A percentile compares a stretch with the other conserved stretches of the same genome.
phyloP scores from a whole-genome alignment of 345 rosid species.

The Erucastrum elatum region DNA sequence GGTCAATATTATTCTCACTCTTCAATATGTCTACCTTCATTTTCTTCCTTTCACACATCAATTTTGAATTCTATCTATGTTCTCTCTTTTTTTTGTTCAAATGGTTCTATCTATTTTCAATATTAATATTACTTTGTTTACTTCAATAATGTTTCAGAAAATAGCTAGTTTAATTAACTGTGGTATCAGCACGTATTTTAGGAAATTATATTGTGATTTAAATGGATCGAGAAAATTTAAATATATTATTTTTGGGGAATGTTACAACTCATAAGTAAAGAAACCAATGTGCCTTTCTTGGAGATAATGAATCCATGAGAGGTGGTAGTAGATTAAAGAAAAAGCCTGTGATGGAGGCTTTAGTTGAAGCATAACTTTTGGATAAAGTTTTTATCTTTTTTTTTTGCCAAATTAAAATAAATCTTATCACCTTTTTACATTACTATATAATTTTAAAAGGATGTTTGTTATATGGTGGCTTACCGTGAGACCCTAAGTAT shows the following conservation, averaged over 20 bases:
- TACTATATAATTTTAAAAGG: neutral
- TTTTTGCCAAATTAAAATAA: neutral
- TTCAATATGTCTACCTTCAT: neutral
- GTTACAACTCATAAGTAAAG: slow-evolving; percentile 32
- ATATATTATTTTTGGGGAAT: slow-evolving; percentile 24
- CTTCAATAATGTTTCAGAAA: neutral
- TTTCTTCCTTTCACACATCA: slow-evolving; percentile 34
- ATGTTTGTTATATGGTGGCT: slow-evolving; percentile 19
- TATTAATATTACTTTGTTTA: neutral
- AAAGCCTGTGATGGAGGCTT: slow-evolving; percentile 42
- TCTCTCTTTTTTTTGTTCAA: neutral
- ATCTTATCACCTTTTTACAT: slow-evolving; percentile 15
- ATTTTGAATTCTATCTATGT: slow-evolving; percentile 19
- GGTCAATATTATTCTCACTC: slow-evolving; percentile 24
- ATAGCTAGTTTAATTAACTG: neutral
- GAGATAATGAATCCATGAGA: slow-evolving; percentile 28
- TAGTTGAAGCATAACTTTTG: slow-evolving; percentile 47
- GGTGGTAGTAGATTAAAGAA: slow-evolving; percentile 5
- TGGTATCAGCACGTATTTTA: neutral
- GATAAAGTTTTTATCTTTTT: slow-evolving; percentile 31
- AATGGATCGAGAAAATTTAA: neutral
- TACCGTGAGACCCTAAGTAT: neutral
- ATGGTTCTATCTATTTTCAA: neutral
- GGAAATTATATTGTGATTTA: neutral
- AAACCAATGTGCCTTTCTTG: slow-evolving; percentile 38